These are phyloP conservation scores for Hypomontagnella monticulosa DNA, from an alignment of 495 filamentous ascomycete species.

Conservation along the genomic window DNA sequence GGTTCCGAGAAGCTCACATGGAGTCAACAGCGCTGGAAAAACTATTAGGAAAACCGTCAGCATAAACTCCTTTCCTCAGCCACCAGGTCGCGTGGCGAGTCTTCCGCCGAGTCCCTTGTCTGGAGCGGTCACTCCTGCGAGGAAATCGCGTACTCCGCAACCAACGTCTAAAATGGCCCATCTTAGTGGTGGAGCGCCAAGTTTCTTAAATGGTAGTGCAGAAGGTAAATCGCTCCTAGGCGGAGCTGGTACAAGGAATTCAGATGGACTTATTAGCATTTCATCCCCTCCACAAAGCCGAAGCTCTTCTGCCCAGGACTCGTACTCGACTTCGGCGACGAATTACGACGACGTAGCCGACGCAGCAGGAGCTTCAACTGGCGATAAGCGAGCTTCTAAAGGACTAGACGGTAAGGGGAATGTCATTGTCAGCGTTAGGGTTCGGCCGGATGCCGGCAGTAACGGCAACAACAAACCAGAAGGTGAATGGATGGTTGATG, in stretches of 20 bases:
- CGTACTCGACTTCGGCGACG: slow-evolving; percentile 89
- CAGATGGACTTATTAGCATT: slow-evolving; percentile 74
- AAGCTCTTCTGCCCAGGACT: slow-evolving; percentile 88
- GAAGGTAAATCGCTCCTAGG: slow-evolving; percentile 76
- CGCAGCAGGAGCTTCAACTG: slow-evolving; percentile 44
- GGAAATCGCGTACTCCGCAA: slow-evolving; percentile 52
- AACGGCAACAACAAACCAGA: slow-evolving; percentile 70
- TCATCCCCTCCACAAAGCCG: slow-evolving; percentile 86
- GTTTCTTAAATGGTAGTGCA: slow-evolving; percentile 79
- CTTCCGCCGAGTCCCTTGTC: slow-evolving; percentile 69
- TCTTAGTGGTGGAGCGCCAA: slow-evolving; percentile 68
- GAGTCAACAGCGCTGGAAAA: slow-evolving; percentile 64
- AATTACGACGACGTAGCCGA: slow-evolving; percentile 81
- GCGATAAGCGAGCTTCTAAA: slow-evolving; percentile 59
- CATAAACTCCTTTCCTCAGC: slow-evolving; percentile 92
- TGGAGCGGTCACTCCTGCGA: slow-evolving; percentile 51
- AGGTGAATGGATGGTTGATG: slow-evolving; percentile 93
- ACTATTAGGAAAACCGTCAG: slow-evolving; percentile 85
- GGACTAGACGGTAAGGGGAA: slow-evolving; percentile 83
- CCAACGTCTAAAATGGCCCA: slow-evolving; percentile 50
- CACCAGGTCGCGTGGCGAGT: slow-evolving; percentile 70
- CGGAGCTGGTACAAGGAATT: slow-evolving; percentile 66
- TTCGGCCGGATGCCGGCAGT: slow-evolving; percentile 79
- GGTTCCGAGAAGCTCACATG: slow-evolving; percentile 60
- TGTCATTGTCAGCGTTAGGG: slow-evolving; percentile 93